Evolutionary conservation across 352 stramenopile species (phyloP), one percentile per base, ranked within the genome.

Genomic region (Phytopythium cucurbitacearum): DNA sequence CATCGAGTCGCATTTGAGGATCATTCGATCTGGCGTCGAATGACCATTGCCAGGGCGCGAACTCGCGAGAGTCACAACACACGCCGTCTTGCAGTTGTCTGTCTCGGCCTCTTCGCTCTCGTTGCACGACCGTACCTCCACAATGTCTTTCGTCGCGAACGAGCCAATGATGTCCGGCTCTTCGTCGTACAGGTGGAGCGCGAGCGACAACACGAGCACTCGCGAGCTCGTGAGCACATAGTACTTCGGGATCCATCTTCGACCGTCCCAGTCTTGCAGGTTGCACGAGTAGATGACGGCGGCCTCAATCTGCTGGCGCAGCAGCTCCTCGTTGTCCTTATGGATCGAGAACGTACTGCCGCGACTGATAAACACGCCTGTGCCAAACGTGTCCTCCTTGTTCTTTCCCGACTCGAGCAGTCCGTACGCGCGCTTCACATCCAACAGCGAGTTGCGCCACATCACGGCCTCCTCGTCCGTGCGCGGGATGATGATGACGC

Each of bases 201-300:
- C 85, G 1, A 95, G 76, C 11, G 85, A 92, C 48, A 92, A 67
- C 9, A 93, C 67, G 15, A 95, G 65, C 40, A 95, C 70, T 8
- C 85, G 85, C 8, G 82, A 90, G 42, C 59, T 88, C 32, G 85
- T 95, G 33, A 95, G 57, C 36, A 95, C 85, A 56, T 92, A 93
- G 53, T 95, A 95, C 62, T 95, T 95, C 0, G 85, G 77, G 40
- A 95, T 91, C 85, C 85, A 95, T 54, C 91, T 93, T 36, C 73
- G 78, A 6, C 77, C 82, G 40, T 95, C 85, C 82, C 82, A 95
- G 28, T 92, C 85, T 46, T 93, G 85, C 4, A 95, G 53, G 48
- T 95, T 95, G 7, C 79, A 80, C 32, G 85, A 92, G 59, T 91
- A 92, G 39, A 87, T 73, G 37, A 93, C 85, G 0, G 78, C 70